These are phyloP conservation scores for Pezicula carpinea DNA, from an alignment of 2,329 filamentous ascomycete genomes.

Conservation along the genomic window DNA sequence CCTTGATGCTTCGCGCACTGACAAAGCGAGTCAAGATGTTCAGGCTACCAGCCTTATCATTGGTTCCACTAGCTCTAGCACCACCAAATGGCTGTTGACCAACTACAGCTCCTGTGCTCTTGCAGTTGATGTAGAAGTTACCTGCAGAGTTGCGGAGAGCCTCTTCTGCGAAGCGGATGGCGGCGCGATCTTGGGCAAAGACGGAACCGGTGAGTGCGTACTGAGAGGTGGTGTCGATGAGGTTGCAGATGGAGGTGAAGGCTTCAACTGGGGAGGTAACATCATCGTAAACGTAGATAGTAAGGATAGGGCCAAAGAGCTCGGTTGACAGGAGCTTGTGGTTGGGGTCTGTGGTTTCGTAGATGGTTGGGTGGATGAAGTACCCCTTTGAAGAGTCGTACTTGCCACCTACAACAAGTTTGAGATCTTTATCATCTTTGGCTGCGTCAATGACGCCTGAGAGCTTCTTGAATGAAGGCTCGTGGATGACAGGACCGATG, in stretches of 20 bases:
- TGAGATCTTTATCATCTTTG: slow-evolving; percentile 68
- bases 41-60: slow-evolving; percentile 67
- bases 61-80: slow-evolving; percentile 63
- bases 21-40: slow-evolving; percentile 63
- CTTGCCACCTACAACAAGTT: slow-evolving; percentile 69
- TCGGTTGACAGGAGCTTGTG: slow-evolving; percentile 74
- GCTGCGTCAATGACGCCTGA: slow-evolving; percentile 71
- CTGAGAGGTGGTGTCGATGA: slow-evolving; percentile 67
- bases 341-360: slow-evolving; percentile 65
- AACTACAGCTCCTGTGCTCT: slow-evolving; percentile 70
- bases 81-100: slow-evolving; percentile 71
- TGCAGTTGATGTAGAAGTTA: slow-evolving; percentile 86
- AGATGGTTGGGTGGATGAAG: slow-evolving; percentile 81
- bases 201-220: slow-evolving; percentile 76
- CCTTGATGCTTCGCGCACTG: slow-evolving; percentile 65
- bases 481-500: slow-evolving; percentile 83
- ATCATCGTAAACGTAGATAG: slow-evolving; percentile 76
- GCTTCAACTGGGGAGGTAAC: slow-evolving; percentile 43
- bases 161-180: slow-evolving; percentile 65
- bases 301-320: slow-evolving; percentile 76
- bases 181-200: slow-evolving; percentile 66
- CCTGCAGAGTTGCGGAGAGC: slow-evolving; percentile 68
- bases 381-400: slow-evolving; percentile 77
- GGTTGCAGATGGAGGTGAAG: slow-evolving; percentile 53
- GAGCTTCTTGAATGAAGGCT: slow-evolving; percentile 76